Base-by-base conservation (phyloP, 257 asterid species). In the Misopates orontium region DNA sequence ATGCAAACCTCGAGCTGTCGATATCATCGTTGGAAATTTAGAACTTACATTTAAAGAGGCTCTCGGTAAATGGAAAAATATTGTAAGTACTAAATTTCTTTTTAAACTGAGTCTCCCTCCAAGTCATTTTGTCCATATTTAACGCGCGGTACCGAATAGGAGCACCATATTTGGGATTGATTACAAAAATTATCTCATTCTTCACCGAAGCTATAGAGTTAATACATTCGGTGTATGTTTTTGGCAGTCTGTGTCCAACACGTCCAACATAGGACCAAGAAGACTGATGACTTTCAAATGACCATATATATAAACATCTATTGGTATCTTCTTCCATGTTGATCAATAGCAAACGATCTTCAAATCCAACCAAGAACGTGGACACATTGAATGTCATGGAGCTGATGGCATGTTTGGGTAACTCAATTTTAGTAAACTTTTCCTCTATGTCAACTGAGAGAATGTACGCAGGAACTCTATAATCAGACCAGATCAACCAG, bases 391-490 rank as follows among this genome's bases (percentile, higher is more conserved):
- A 20, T 15, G 0, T 8, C 10, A 58, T 67, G 49, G 81, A 28
- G 36, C 7, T 28, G 36, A 28, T 28, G 36, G 36, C 36, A 28
- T 28, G 7, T 28, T 28, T 7, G 3, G 36, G 81, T 62, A 72
- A 48, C 47, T 16, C 5, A 20, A 68, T 64, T 23, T 52, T 50
- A 8, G 69, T 5, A 41, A 77, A 77, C 5, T 45, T 67, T 14
- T 69, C 73, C 6, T 76, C 60, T 74, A 56, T 50, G 40, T 76
- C 74, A 17, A 76, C 81, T 5, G 77, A 76, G 1, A 55, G 41
- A 7, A 76, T 63, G 31, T 44, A 17, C 5, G 42, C 21, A 10
- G 77, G 77, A 17, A 1, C 42, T 19, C 62, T 62, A 23, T 49
- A 58, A 12, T 66, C 22, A 8, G 60, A 60, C 77, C 69, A 67